These are phyloP conservation scores for Prunus armeniaca DNA, from an alignment of 306 rosid genomes.

Conservation along the genomic window DNA sequence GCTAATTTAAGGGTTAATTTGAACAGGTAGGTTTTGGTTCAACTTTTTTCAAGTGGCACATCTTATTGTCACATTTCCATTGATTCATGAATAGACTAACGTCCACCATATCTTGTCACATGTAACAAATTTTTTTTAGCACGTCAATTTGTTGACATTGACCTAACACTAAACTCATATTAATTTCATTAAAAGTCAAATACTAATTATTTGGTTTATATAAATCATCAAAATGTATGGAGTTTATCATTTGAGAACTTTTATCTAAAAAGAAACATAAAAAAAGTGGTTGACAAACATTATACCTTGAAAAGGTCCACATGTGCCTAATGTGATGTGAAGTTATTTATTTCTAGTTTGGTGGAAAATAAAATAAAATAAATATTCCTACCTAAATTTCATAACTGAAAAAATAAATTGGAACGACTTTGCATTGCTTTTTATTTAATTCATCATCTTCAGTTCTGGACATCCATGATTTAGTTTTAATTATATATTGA, in stretches of 20 bases:
- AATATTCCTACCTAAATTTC: too few species aligned
- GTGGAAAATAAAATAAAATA: too few species aligned
- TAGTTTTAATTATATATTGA: too few species aligned
- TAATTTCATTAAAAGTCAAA: conserved; percentile 36
- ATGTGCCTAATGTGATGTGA: too few species aligned
- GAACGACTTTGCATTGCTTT: too few species aligned
- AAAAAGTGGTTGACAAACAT: too few species aligned
- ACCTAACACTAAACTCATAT: not conserved
- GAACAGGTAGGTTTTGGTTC: not conserved
- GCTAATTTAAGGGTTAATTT: not conserved
- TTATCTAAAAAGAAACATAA: too few species aligned
- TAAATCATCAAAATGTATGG: not conserved
- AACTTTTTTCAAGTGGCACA: conserved; percentile 13
- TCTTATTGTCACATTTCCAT: conserved; percentile 6
- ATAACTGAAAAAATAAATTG: too few species aligned
- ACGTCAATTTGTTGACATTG: conserved; percentile 24
- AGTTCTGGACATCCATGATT: too few species aligned
- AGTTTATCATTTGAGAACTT: not conserved
- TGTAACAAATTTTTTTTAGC: conserved; percentile 14
- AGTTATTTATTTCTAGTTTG: too few species aligned
- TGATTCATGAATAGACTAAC: conserved; percentile 7
- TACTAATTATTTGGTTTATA: conserved; percentile 14
- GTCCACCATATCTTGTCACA: conserved; percentile 27
- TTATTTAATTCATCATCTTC: too few species aligned
- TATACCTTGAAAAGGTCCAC: too few species aligned